These are phyloP conservation scores for Skeletonema potamos DNA, from an alignment of 108 stramenopile species.

Conservation along the genomic window DNA sequence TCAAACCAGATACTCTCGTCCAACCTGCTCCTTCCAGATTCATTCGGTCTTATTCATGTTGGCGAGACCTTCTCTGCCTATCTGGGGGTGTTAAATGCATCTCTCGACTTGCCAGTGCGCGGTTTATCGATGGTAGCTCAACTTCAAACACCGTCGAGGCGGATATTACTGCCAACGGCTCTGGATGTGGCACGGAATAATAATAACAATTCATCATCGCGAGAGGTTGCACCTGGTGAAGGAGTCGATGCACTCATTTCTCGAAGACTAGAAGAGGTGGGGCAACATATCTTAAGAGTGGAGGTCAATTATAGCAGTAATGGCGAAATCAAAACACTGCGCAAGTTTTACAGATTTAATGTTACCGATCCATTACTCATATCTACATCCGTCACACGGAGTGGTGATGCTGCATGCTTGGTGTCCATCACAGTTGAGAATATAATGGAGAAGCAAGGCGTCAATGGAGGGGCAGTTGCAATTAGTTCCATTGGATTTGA, in stretches of 20 bases:
- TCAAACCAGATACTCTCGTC: slow-evolving; percentile 43
- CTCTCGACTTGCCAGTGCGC: slow-evolving; percentile 46
- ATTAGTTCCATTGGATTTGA: slow-evolving; percentile 61
- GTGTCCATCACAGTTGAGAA: slow-evolving; percentile 68
- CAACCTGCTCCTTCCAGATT: slow-evolving; percentile 74
- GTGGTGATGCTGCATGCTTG: slow-evolving; percentile 62
- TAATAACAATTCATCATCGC: slow-evolving; percentile 26
- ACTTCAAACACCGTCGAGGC: slow-evolving; percentile 78
- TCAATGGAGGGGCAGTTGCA: slow-evolving; percentile 40
- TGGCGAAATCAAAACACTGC: slow-evolving; percentile 68
- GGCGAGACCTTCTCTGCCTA: slow-evolving; percentile 87
- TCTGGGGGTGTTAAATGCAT: slow-evolving; percentile 73
- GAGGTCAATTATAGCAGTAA: slow-evolving; percentile 71
- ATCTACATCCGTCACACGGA: slow-evolving; percentile 39
- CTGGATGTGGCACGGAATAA: slow-evolving; percentile 41
- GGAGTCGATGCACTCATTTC: slow-evolving; percentile 81
- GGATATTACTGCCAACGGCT: slow-evolving; percentile 56
- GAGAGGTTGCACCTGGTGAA: slow-evolving; percentile 44
- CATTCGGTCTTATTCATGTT: slow-evolving; percentile 76
- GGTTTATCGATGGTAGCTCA: slow-evolving; percentile 69
- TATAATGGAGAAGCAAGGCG: slow-evolving; percentile 34
- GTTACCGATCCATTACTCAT: slow-evolving; percentile 68
- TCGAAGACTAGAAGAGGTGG: slow-evolving; percentile 72
- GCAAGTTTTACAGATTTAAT: slow-evolving; percentile 88
- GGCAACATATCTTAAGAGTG: slow-evolving; percentile 83